Base-by-base conservation (phyloP, 2,329 filamentous ascomycete species). In the Calonectria fujianensis region DNA sequence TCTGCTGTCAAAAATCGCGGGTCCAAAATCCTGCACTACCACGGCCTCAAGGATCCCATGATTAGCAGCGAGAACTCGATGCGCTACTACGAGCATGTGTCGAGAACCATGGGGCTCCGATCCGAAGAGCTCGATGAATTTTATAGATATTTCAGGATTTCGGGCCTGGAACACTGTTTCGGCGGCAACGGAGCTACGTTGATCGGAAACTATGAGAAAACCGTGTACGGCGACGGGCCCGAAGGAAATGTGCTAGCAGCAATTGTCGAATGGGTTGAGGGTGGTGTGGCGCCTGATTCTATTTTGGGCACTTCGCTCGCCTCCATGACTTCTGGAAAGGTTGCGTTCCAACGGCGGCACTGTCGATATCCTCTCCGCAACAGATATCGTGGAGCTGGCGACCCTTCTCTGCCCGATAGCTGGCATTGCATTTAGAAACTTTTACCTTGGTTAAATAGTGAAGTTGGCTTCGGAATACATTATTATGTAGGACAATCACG, bases 61-160 rank as follows among this genome's bases (percentile, higher is more conserved):
- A 85, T 89, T 69, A 84, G 86, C 1, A 82, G 82, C 52, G 75
- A 76, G 37, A 80, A 78, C 75, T 78, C 78, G 24, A 74, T 71
- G 16, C 75, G 76, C 14, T 79, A 77, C 68, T 80, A 78, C 37
- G 72, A 81, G 39, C 76, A 72, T 39, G 73, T 80, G n/a, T 71
- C 76, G 4, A 61, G 65, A 29, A 78, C 74, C 9, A 76, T 81
- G 82, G 48, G 82, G 81, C 45, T 85, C 80, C 75, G 32, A 41
- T 80, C 39, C 0, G 61, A 57, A 3, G 81, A 83, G 39, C 71
- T 88, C 39, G 88, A 87, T 6, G 85, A 88, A 18, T 89, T 89
- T 79, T 92, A 90, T 82, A 82, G 84, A 1, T 87, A 88, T 79
- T 91, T 91, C 80, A 83, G 83, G n/a, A 85, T 91, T 37, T 88